phyloP scores from a whole-genome alignment of 2,329 filamentous ascomycete species.

The Clarireedia sp. region DNA sequence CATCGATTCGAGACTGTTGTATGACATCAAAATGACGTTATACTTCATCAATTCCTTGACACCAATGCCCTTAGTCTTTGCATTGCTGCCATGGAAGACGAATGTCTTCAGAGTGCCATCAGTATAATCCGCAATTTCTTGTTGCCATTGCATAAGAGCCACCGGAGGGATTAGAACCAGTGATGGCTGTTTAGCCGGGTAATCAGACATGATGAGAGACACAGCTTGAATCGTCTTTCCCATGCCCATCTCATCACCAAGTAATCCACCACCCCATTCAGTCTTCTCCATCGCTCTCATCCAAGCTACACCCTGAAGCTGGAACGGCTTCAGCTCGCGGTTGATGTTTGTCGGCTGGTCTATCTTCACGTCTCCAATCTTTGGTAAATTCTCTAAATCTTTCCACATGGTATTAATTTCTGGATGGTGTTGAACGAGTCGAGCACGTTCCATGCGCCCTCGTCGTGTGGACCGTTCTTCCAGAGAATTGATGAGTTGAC shows the following conservation, averaged over 20 bases:
- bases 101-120: constrained; percentile 84
- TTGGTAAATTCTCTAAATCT: constrained; percentile 58
- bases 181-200: constrained; percentile 72
- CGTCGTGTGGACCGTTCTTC: constrained; percentile 31
- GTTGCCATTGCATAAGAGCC: constrained; percentile 90
- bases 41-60: constrained; percentile 69
- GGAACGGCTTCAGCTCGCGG: constrained; percentile 82
- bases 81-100: constrained; percentile 80
- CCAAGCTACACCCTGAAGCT: constrained; percentile 89
- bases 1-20: constrained; percentile 84
- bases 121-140: constrained; percentile 73
- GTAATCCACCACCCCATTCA: constrained; percentile 77
- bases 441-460: constrained; percentile 46
- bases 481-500: constrained; percentile 11
- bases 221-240: constrained; percentile 98
- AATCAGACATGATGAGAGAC: constrained; percentile 96
- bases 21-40: constrained; percentile 96
- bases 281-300: constrained; percentile 85
- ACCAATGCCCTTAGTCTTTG: constrained; percentile 70
- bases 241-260: constrained; percentile 98
- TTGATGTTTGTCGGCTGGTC: constrained; percentile 70
- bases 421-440: constrained; percentile 70
- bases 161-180: constrained; percentile 88
- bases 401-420: constrained; percentile 79
- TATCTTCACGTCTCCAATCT: constrained; percentile 56